Conservation (phyloP, 805 yeast genomes). For the Candida broadrunensis region DNA sequence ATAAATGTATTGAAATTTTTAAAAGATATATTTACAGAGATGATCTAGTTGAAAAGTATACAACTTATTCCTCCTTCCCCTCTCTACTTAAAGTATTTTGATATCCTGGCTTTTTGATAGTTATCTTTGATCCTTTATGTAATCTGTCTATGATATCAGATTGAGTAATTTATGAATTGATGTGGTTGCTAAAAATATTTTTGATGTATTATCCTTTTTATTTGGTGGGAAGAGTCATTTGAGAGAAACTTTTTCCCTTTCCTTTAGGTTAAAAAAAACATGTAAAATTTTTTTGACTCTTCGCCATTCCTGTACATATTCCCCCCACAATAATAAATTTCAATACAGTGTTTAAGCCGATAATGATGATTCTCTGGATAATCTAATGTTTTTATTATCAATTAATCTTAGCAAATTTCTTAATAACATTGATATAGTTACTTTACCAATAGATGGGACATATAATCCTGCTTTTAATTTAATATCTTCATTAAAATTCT, state of each 20-base stretch:
- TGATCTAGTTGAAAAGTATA: not conserved
- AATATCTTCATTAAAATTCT: conserved; percentile 81
- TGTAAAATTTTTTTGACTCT: not conserved
- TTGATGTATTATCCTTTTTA: no score
- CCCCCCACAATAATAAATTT: not conserved
- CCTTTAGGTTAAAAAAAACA: no score
- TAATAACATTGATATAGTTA: conserved; percentile 90
- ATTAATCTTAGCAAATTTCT: conserved; percentile 83
- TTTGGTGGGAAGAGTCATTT: not conserved
- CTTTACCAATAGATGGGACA: conserved; percentile 95
- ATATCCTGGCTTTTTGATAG: no score
- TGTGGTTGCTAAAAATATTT: no score
- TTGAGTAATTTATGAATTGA: no score
- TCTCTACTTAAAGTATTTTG: not conserved
- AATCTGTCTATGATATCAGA: no score
- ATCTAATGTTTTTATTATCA: conserved; percentile 51
- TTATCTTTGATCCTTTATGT: no score
- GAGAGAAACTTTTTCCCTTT: not conserved
- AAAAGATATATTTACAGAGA: not conserved
- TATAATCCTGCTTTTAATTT: conserved; percentile 85
- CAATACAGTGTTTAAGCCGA: not conserved
- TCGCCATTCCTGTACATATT: not conserved
- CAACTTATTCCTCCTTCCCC: not conserved
- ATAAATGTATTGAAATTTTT: no score
- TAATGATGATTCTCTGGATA: not conserved